Percentiles rank a stretch among this genome's conserved stretches.
Evolutionary conservation across 1,284 basidiomycete species (phyloP).

Genomic region (Ustilago xerochloae): DNA sequence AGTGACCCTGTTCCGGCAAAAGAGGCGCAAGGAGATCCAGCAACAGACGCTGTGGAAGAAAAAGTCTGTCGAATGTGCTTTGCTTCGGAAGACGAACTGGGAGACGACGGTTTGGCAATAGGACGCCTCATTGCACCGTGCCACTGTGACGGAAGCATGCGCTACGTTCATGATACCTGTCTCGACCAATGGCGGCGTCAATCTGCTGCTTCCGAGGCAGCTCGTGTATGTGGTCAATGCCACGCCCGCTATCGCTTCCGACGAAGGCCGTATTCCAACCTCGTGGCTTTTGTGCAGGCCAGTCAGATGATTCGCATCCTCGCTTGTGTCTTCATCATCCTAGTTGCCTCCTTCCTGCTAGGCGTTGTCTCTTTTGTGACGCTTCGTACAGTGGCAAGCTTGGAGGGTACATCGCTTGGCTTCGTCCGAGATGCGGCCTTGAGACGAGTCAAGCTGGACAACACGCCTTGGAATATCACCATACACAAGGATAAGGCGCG

Average conservation of each 20-base stretch:
- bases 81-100: constrained; percentile 30
- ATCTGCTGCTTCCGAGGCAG: constrained; percentile 27
- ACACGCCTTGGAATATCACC: constrained; percentile 36
- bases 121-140: constrained; percentile 41
- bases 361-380: constrained; percentile 13
- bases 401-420: constrained; percentile 22
- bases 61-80: constrained; percentile 48
- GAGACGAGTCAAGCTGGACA: constrained; percentile 17
- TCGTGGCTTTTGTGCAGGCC: constrained; percentile 36
- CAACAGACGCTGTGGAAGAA: constrained; percentile 19
- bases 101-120: constrained; percentile 37
- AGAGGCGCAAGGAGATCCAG: not conserved
- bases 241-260: constrained; percentile 36
- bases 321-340: constrained; percentile 23
- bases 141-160: constrained; percentile 48
- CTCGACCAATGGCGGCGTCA: constrained; percentile 43
- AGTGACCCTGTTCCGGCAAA: not conserved
- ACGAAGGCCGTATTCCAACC: constrained; percentile 19
- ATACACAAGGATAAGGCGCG: constrained; percentile 18
- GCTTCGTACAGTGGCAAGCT: constrained; percentile 10
- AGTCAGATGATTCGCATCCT: constrained; percentile 42
- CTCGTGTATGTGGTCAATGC: constrained; percentile 38
- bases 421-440: constrained; percentile 27
- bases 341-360: constrained; percentile 12
- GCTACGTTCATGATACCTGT: constrained; percentile 41